Evolutionary conservation across 2,329 filamentous ascomycete genomes (phyloP), one percentile per base, ranked within the genome.

Genomic region (Colletotrichum cordylinicola): DNA sequence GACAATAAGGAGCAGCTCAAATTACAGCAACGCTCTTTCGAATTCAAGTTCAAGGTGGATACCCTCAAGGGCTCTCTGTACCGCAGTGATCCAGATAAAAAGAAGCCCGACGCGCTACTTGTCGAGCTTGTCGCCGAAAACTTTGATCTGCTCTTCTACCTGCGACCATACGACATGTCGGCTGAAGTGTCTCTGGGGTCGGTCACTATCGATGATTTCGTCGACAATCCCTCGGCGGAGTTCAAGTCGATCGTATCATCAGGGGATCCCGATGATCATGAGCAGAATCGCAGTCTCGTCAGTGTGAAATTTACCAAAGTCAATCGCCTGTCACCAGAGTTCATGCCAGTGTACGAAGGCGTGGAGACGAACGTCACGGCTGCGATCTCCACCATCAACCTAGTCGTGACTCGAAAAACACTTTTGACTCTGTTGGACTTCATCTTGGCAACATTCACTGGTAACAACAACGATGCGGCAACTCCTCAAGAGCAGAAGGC

Each of bases 241-340:
- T 99, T 99, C 88, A 98, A 97, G 85, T 96, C 96, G 31, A 98
- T 99, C 67, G 92, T 99, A n/a, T 98, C 96, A 0, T 98, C 97
- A 1, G 91, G 91, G 0, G 92, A 93, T 65, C 84, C 86, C 8
- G 91, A 93, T 58, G 96, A 98, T 81, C 92, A 94, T 31, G 90
- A 93, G 61, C 91, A 94, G 74, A 93, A 95, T 76, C 91, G 94
- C 75, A 95, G 98, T 79, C 90, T 99, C 15, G 95, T 99, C 79
- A 92, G 93, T 67, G 90, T 99, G 80, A 98, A 96, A 81, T 98
- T 98, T 80, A 90, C 95, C 76, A 95, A 94, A 82, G 95, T 98
- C 74, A 98, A 97, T 80, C 93, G 92, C 37, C 92, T 95, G 67
- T 98, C 97, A 3, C 98, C 98, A 0, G 96, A 99, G 82, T 98